phyloP scores from a whole-genome alignment of 2,329 filamentous ascomycete genomes.

The Fusarium foetens region DNA sequence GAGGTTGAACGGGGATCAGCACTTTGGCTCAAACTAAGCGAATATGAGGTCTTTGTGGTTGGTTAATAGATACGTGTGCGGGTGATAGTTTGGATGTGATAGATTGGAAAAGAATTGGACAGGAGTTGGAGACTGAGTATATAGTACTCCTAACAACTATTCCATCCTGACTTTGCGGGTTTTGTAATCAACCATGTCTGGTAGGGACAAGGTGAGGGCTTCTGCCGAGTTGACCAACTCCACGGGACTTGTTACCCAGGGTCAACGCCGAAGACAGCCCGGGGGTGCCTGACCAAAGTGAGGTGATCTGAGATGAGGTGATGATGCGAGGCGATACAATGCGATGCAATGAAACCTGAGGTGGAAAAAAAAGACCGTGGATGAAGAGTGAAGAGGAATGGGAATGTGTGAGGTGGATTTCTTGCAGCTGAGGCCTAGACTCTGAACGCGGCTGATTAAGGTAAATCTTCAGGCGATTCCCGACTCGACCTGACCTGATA shows the following conservation, averaged over 20 bases:
- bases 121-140: slow-evolving; percentile 16
- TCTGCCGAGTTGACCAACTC: slow-evolving; percentile 3
- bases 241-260: background rate
- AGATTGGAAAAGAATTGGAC: background rate
- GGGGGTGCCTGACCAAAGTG: background rate
- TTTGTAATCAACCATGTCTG: slow-evolving; percentile 37
- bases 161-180: slow-evolving; percentile 24
- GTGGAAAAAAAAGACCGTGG: background rate
- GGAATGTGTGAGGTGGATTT: background rate
- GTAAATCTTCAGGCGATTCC: background rate
- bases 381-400: background rate
- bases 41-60: slow-evolving; percentile 23
- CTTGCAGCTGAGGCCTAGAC: background rate
- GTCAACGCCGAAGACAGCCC: slow-evolving; percentile 6
- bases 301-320: slow-evolving; percentile 16
- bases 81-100: background rate
- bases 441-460: slow-evolving; percentile 8
- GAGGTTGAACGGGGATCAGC: slow-evolving; percentile 20
- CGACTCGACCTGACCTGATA: background rate
- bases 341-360: slow-evolving; percentile 1
- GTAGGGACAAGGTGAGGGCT: slow-evolving; percentile 4
- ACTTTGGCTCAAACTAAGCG: slow-evolving; percentile 21
- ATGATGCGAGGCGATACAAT: slow-evolving; percentile 6
- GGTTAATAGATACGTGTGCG: slow-evolving; percentile 5
- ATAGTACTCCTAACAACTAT: slow-evolving; percentile 23